Evolutionary conservation across 495 filamentous ascomycete species (phyloP), one percentile per base, ranked within the genome.

Genomic region (Penicillium subrubescens): DNA sequence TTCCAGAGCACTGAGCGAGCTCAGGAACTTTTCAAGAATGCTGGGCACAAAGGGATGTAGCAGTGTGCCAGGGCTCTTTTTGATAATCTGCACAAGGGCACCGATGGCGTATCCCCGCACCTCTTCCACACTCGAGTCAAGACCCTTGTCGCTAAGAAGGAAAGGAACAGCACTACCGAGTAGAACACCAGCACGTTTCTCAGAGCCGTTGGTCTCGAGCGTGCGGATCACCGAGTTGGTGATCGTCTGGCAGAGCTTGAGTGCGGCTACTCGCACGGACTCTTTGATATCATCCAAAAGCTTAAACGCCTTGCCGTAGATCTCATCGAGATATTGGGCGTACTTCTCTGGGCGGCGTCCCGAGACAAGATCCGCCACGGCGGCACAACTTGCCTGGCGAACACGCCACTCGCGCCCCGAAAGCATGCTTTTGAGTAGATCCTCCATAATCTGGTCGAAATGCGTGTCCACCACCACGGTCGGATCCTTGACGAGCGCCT

Each of bases 221-320:
- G 89, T 90, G 43, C 92, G 88, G 15, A 93, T 92, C 19, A 97
- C 83, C 10, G 91, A 89, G 44, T 89, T 90, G 5, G 92, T 94
- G 57, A 98, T 82, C 1, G 87, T 86, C 72, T 92, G 88, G 62
- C 93, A 94, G 3, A 99, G 84, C 51, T 89, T 87, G 52, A 92
- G 77, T 19, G 95, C 95, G 0, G 94, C 91, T 27, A 80, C 78
- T 44, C 95, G 86, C 14, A 98, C 95, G 10, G 90, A 92, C 27
- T 89, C 89, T 75, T 99, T 99, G 67, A 97, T 95, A 74, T 99
- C 95, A 74, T 99, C 95, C 15, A 97, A 68, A 3, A 86, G 77
- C 67, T 91, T 94, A 76, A 97, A 91, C 3, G 90, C 87, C 27
- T 88, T 84, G 8, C 83, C 80, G 88, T 94, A 97, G 61, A 97